These are phyloP conservation scores for Monosporascus cannonballus DNA, from an alignment of 2,329 filamentous ascomycete genomes.

Conservation along the genomic window DNA sequence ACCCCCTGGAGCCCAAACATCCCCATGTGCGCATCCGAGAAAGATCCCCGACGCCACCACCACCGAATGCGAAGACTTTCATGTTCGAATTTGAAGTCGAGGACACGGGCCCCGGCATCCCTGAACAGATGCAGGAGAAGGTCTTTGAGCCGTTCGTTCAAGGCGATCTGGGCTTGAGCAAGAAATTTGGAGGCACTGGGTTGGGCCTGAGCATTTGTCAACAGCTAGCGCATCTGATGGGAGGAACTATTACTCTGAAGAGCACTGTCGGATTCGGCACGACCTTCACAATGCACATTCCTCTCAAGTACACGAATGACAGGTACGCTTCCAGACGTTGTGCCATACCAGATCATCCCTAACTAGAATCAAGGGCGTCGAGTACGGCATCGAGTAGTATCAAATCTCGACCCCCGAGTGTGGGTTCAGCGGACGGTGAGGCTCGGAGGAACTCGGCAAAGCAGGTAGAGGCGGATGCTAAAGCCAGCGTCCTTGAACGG, in stretches of 20 bases:
- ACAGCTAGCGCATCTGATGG: conserved; percentile 79
- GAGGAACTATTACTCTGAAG: conserved; percentile 64
- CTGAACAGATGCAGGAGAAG: conserved; percentile 67
- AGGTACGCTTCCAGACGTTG: conserved; percentile 36
- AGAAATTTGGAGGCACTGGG: conserved; percentile 85
- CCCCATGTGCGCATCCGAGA: conserved; percentile 45
- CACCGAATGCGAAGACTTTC: conserved; percentile 57
- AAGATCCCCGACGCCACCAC: conserved; percentile 54
- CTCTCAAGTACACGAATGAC: conserved; percentile 69
- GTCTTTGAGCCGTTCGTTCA: conserved; percentile 96
- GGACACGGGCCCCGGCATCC: conserved; percentile 83
- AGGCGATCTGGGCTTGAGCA: conserved; percentile 82
- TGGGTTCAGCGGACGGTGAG: conserved; percentile 36
- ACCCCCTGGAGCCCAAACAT: conserved; percentile 53
- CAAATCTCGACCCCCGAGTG: conserved; percentile 42
- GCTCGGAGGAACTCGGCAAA: conserved; percentile 25
- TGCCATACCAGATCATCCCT: neutral
- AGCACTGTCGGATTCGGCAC: conserved; percentile 71
- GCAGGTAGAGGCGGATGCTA: conserved; percentile 23
- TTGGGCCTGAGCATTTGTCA: conserved; percentile 85
- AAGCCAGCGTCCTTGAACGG: conserved; percentile 49
- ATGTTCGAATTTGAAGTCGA: conserved; percentile 83
- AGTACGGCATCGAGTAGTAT: conserved; percentile 51
- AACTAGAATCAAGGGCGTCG: conserved; percentile 32
- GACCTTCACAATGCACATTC: conserved; percentile 77